Percentiles rank a stretch among this genome's conserved stretches.
These are phyloP conservation scores for Ceratocystis eucalypticola DNA, from an alignment of 2,329 filamentous ascomycete species.

Conservation along the genomic window DNA sequence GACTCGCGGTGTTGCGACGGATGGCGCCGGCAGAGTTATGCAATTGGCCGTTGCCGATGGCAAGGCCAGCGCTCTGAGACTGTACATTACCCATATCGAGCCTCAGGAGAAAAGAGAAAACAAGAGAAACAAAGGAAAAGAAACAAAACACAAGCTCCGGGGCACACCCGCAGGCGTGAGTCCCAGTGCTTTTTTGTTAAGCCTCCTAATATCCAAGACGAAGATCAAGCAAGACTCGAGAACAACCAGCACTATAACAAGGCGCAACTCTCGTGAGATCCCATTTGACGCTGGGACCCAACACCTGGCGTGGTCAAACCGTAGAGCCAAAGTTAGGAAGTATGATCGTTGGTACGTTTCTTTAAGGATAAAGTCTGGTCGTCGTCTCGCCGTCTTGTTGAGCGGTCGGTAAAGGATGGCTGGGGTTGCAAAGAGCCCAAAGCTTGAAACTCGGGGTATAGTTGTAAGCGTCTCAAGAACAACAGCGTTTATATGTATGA, in stretches of 20 bases:
- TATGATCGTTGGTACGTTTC: not conserved
- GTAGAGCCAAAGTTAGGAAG: not conserved
- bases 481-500: not conserved
- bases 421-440: not conserved
- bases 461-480: slow-evolving; percentile 1
- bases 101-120: not conserved
- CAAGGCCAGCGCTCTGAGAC: not conserved
- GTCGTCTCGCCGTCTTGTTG: not conserved
- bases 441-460: not conserved
- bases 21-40: not conserved
- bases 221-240: not conserved
- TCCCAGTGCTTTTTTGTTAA: not conserved
- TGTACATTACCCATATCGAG: not conserved
- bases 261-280: not conserved
- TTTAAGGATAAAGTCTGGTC: not conserved
- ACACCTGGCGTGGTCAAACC: not conserved
- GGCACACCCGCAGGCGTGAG: not conserved
- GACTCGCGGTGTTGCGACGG: not conserved
- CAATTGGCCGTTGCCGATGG: not conserved
- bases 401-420: not conserved
- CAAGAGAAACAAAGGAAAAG: not conserved
- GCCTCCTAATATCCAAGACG: not conserved
- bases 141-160: slow-evolving; percentile 5
- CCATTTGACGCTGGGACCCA: not conserved
- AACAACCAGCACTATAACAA: not conserved